phyloP scores from a whole-genome alignment of 345 rosid species.

The Gynandropsis gynandra region DNA sequence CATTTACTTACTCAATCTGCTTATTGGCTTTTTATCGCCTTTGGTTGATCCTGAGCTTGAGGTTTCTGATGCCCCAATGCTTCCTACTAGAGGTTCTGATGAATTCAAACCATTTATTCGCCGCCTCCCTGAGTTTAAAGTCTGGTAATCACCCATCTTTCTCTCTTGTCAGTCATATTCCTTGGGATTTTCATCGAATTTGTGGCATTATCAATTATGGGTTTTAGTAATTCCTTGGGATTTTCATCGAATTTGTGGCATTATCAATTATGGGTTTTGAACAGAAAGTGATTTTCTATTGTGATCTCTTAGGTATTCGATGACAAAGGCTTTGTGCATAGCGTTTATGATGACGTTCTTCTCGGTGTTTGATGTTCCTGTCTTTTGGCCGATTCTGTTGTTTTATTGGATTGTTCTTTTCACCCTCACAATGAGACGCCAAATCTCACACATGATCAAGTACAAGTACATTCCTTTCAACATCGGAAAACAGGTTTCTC shows the following conservation, averaged over 20 bases:
- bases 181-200: no score
- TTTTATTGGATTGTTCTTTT: conserved; percentile 65
- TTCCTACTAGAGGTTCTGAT: conserved; percentile 93
- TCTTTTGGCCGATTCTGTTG: conserved; percentile 70
- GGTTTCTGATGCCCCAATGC: conserved; percentile 60
- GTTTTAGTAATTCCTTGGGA: conserved; percentile 3
- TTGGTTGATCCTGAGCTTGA: conserved; percentile 85
- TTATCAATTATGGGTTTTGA: no score
- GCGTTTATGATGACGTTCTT: conserved; percentile 67
- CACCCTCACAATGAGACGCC: conserved; percentile 68
- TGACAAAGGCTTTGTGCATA: conserved; percentile 58
- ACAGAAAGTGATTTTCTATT: no score
- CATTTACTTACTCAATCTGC: conserved; percentile 76
- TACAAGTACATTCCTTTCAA: conserved; percentile 56
- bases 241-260: no score
- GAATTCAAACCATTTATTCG: conserved; percentile 97
- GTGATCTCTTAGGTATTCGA: conserved; percentile 49
- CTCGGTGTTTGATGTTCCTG: conserved; percentile 67
- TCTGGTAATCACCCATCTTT: conserved; percentile 47
- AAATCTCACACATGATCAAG: conserved; percentile 65
- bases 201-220: no score
- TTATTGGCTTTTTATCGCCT: conserved; percentile 92
- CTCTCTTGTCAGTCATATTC: no score
- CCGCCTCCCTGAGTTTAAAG: conserved; percentile 92
- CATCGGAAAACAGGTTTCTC: conserved; percentile 58